These are phyloP conservation scores for Didymella exigua DNA, from an alignment of 2,329 filamentous ascomycete species.

Conservation along the genomic window DNA sequence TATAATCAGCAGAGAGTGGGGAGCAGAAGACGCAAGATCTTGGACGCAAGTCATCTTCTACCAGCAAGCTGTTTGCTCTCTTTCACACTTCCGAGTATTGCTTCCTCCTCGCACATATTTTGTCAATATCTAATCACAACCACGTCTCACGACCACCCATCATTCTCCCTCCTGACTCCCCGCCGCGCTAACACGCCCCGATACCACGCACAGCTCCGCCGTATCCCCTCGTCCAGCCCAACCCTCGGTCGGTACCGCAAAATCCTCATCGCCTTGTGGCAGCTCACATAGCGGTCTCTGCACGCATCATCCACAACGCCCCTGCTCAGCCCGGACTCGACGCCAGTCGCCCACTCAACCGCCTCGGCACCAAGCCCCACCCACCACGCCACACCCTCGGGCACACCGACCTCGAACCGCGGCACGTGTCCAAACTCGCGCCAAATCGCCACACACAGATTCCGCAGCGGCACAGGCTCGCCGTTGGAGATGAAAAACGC, in stretches of 20 bases:
- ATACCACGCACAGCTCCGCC: slow-evolving; percentile 29
- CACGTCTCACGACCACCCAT: not conserved
- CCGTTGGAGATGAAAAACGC: slow-evolving; percentile 92
- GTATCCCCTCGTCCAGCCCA: slow-evolving; percentile 58
- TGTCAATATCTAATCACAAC: slow-evolving; percentile 9
- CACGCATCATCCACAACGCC: slow-evolving; percentile 63
- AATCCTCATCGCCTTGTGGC: slow-evolving; percentile 57
- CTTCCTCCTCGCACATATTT: slow-evolving; percentile 4
- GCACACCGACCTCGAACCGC: slow-evolving; percentile 55
- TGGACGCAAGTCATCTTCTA: slow-evolving; percentile 9
- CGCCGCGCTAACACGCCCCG: not conserved
- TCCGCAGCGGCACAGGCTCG: slow-evolving; percentile 87
- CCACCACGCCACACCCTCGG: slow-evolving; percentile 55
- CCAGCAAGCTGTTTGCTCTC: not conserved
- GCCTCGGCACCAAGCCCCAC: slow-evolving; percentile 55
- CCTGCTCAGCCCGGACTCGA: slow-evolving; percentile 55
- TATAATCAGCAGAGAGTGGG: slow-evolving; percentile 7
- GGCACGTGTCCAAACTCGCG: slow-evolving; percentile 62
- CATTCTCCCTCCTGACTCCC: slow-evolving; percentile 5
- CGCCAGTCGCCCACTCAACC: slow-evolving; percentile 54
- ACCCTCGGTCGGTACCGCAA: slow-evolving; percentile 61
- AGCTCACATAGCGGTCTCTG: slow-evolving; percentile 59
- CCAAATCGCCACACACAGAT: slow-evolving; percentile 83
- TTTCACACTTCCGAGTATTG: not conserved
- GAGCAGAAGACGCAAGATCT: slow-evolving; percentile 5